Percentiles rank a stretch among this genome's conserved stretches.
These are phyloP conservation scores for Boletus bicolor DNA, from an alignment of 768 basidiomycete species.

Conservation along the genomic window DNA sequence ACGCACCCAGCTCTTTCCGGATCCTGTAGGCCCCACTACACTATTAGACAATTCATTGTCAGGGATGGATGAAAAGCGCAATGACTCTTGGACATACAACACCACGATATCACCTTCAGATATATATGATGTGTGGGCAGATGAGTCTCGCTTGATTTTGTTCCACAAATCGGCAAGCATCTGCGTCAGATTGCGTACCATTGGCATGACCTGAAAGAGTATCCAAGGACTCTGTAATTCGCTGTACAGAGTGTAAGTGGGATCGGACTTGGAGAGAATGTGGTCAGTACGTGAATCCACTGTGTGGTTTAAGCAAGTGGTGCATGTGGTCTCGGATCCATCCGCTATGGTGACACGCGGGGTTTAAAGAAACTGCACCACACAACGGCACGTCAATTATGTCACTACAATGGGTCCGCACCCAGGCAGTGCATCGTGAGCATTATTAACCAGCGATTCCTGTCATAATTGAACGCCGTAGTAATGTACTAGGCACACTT, in stretches of 20 bases:
- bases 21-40: slow-evolving; percentile 18
- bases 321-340: no score
- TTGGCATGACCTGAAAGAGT: neutral
- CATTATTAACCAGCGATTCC: no score
- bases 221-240: neutral
- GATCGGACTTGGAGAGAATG: neutral
- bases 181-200: neutral
- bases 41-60: neutral
- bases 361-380: no score
- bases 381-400: no score
- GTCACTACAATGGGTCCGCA: no score
- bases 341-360: no score
- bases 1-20: slow-evolving; percentile 23
- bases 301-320: no score
- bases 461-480: no score
- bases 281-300: no score
- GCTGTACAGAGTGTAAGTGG: neutral
- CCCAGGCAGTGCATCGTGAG: no score
- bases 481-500: neutral
- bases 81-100: slow-evolving; percentile 12
- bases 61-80: neutral
- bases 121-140: neutral
- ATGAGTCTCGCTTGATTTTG: slow-evolving; percentile 13
- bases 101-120: slow-evolving; percentile 18
- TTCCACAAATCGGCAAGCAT: slow-evolving; percentile 2